These are phyloP conservation scores for Spiraea crenata DNA, from an alignment of 331 rosid genomes.

Conservation along the genomic window DNA sequence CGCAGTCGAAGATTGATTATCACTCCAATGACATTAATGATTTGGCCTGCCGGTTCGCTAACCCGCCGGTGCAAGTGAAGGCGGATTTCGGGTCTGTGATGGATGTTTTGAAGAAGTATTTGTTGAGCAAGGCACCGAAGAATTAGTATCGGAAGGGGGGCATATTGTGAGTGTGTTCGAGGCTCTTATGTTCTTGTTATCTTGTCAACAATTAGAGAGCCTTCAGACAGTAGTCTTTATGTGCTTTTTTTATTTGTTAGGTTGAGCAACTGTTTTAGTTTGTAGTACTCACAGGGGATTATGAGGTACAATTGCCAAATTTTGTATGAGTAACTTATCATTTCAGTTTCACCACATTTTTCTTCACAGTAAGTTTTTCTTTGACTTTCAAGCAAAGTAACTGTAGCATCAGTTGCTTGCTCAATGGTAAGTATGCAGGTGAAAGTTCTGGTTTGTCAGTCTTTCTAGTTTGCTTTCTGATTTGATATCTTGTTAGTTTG, in stretches of 20 bases:
- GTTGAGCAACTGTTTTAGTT: slow-evolving; percentile 11
- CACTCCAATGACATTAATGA: slow-evolving; percentile 63
- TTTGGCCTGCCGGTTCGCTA: slow-evolving; percentile 64
- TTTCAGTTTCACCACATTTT: background rate
- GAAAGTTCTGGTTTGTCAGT: background rate
- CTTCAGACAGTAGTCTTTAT: slow-evolving; percentile 14
- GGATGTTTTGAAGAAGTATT: slow-evolving; percentile 78
- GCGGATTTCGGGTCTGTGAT: slow-evolving; percentile 75
- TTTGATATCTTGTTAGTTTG: no score
- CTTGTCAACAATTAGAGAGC: background rate
- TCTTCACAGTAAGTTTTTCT: background rate
- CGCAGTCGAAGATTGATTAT: slow-evolving; percentile 70
- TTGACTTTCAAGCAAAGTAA: background rate
- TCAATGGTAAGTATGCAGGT: background rate
- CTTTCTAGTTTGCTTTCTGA: no score
- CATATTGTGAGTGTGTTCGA: background rate
- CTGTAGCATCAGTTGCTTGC: background rate
- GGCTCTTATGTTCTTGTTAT: slow-evolving; percentile 3
- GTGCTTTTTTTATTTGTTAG: slow-evolving; percentile 12
- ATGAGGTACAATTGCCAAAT: slow-evolving; percentile 1
- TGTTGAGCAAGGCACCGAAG: slow-evolving; percentile 50
- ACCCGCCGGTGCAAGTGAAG: slow-evolving; percentile 70
- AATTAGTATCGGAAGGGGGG: slow-evolving; percentile 26
- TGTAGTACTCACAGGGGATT: slow-evolving; percentile 12
- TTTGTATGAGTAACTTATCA: slow-evolving; percentile 2